Evolutionary conservation across 371 early-diverging fungal species (phyloP).

Genomic region (Syncephalastrum racemosum): DNA sequence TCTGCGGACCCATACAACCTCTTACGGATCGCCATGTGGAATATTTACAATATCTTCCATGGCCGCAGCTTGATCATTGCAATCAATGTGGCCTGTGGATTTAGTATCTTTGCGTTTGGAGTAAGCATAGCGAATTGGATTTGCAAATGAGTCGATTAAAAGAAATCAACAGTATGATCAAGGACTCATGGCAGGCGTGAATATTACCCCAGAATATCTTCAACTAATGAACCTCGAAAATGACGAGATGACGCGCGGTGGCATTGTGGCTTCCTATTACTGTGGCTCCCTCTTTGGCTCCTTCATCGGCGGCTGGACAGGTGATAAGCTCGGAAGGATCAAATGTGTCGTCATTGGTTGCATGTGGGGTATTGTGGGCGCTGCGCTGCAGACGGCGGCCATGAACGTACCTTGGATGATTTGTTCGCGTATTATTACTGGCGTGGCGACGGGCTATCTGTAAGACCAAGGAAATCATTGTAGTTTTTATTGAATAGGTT

Average conservation of each 20-base stretch:
- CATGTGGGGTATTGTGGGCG: conserved; percentile 27
- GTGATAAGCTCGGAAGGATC: conserved; percentile 29
- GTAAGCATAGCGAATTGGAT: conserved; percentile 17
- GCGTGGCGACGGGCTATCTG: conserved; percentile 47
- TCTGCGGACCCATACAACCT: too few species aligned
- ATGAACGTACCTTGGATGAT: conserved; percentile 32
- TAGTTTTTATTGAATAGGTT: background rate
- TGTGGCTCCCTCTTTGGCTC: conserved; percentile 40
- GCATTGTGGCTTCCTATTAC: conserved; percentile 39
- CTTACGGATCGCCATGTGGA: conserved; percentile 1
- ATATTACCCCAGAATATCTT: conserved; percentile 36
- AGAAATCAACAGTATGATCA: conserved; percentile 33
- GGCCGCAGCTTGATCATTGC: conserved; percentile 25
- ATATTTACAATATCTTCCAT: conserved; percentile 8
- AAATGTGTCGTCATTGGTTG: conserved; percentile 30
- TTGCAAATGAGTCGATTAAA: background rate
- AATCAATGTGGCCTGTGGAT: conserved; percentile 41
- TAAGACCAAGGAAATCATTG: conserved; percentile 11
- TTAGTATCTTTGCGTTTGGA: conserved; percentile 49
- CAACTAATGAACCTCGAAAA: conserved; percentile 29
- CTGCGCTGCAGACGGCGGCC: conserved; percentile 30
- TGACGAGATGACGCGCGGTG: conserved; percentile 38
- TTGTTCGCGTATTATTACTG: conserved; percentile 44
- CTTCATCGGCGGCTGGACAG: conserved; percentile 33
- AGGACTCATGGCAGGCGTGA: conserved; percentile 46